Evolutionary conservation across 2,329 filamentous ascomycete genomes (phyloP).

Genomic region (Trichoderma atroviride): DNA sequence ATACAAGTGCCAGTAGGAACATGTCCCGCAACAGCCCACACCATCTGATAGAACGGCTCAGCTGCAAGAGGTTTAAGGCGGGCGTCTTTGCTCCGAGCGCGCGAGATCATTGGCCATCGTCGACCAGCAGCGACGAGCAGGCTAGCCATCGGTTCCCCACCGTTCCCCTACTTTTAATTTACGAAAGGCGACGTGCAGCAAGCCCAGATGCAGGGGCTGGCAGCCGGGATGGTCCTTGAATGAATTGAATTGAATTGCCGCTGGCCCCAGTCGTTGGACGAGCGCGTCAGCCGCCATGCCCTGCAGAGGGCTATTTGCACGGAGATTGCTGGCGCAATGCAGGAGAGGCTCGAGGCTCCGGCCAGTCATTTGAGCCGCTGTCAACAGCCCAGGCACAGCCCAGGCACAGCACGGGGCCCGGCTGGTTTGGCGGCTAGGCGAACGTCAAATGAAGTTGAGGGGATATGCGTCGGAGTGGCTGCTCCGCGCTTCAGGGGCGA

Average conservation of each 20-base stretch:
- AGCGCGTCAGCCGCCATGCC: conserved; percentile 23
- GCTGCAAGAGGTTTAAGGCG: conserved; percentile 17
- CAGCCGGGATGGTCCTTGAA: conserved; percentile 17
- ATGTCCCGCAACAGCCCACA: conserved; percentile 8
- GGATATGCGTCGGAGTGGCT: conserved; percentile 9
- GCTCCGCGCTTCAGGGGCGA: conserved; percentile 1
- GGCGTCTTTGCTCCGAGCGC: not conserved
- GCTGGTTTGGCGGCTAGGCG: conserved; percentile 5
- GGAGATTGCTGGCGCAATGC: conserved; percentile 21
- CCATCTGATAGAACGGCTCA: conserved; percentile 16
- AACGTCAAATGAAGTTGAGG: not conserved
- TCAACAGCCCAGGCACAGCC: conserved; percentile 9
- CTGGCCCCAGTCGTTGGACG: not conserved
- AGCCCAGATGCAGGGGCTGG: conserved; percentile 16
- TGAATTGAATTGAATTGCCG: conserved; percentile 19
- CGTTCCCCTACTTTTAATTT: conserved; percentile 25
- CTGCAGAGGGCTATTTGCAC: not conserved
- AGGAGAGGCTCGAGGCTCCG: conserved; percentile 7
- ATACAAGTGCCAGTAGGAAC: not conserved
- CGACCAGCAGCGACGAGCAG: not conserved
- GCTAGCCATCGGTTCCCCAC: conserved; percentile 4
- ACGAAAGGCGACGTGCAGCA: conserved; percentile 25
- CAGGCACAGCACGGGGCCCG: not conserved
- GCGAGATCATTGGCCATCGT: conserved; percentile 11
- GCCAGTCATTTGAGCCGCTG: conserved; percentile 17